Evolutionary conservation across 345 rosid species (phyloP).

Genomic region (Clausena lansium): DNA sequence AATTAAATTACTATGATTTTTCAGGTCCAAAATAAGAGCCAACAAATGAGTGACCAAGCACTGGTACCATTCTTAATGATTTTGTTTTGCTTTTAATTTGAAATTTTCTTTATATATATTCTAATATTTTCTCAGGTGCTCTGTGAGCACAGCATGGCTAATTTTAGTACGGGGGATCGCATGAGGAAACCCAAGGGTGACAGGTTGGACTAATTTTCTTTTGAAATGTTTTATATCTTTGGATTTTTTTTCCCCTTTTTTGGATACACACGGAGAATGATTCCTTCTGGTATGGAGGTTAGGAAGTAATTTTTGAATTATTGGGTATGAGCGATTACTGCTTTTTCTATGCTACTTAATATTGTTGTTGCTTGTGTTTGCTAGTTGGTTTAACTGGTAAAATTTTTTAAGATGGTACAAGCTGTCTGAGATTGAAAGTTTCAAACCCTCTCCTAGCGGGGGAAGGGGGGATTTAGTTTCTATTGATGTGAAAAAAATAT

Average conservation of each 20-base stretch:
- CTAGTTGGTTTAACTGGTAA: too few relatives aligned
- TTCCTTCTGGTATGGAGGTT: neutral
- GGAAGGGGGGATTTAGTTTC: too few relatives aligned
- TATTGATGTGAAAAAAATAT: too few relatives aligned
- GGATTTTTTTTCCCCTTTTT: neutral
- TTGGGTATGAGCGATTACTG: neutral
- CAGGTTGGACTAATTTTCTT: slow-evolving; percentile 36
- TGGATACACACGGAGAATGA: neutral
- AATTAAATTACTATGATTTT: slow-evolving; percentile 16
- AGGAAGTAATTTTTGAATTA: neutral
- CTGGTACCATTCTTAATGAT: slow-evolving; percentile 39
- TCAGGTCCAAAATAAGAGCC: slow-evolving; percentile 80
- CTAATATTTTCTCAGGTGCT: slow-evolving; percentile 46
- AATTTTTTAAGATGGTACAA: too few relatives aligned
- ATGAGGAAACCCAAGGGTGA: slow-evolving; percentile 84
- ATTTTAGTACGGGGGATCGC: slow-evolving; percentile 90
- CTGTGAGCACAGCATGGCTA: slow-evolving; percentile 96
- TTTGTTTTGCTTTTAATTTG: neutral
- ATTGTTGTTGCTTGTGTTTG: too few relatives aligned
- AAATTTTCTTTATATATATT: neutral
- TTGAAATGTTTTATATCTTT: neutral
- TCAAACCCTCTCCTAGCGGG: too few relatives aligned
- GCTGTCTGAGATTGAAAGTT: too few relatives aligned
- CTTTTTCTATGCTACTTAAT: neutral
- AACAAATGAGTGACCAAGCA: slow-evolving; percentile 64